These are phyloP conservation scores for Sclerotinia glacialis DNA, from an alignment of 2,329 filamentous ascomycete genomes.

Conservation along the genomic window DNA sequence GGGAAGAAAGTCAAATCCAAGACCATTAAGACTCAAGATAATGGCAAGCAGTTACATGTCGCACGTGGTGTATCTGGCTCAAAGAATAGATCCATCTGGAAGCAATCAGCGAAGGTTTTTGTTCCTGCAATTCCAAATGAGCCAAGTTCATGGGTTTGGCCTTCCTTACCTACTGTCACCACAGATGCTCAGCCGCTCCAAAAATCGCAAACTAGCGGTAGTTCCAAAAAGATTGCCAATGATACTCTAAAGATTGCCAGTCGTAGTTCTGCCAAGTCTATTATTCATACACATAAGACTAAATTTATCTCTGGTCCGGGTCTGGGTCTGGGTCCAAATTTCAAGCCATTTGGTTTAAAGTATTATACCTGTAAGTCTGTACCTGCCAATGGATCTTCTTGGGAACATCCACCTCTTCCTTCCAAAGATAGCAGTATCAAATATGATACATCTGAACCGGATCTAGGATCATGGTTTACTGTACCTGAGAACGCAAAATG, in stretches of 20 bases:
- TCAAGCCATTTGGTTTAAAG: background rate
- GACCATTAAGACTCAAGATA: background rate
- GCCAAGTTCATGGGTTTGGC: background rate
- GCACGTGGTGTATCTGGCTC: background rate
- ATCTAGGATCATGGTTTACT: background rate
- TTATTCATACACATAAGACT: background rate
- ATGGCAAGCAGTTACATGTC: background rate
- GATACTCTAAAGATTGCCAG: background rate
- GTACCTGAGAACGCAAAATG: conserved; percentile 13
- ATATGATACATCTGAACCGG: background rate
- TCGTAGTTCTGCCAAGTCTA: no score
- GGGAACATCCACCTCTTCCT: conserved; percentile 3
- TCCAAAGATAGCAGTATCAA: background rate
- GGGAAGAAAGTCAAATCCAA: background rate
- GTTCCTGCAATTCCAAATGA: background rate
- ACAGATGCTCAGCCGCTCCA: background rate
- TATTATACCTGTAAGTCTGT: background rate
- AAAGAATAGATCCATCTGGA: conserved; percentile 8
- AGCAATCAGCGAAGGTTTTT: background rate
- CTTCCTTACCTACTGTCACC: background rate
- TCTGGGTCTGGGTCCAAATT: no score
- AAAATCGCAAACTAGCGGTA: background rate
- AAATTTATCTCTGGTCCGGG: no score
- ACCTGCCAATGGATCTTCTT: background rate
- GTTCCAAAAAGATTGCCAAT: background rate